These are phyloP conservation scores for Penstemon eatonii DNA, from an alignment of 257 asterid species.

Conservation along the genomic window DNA sequence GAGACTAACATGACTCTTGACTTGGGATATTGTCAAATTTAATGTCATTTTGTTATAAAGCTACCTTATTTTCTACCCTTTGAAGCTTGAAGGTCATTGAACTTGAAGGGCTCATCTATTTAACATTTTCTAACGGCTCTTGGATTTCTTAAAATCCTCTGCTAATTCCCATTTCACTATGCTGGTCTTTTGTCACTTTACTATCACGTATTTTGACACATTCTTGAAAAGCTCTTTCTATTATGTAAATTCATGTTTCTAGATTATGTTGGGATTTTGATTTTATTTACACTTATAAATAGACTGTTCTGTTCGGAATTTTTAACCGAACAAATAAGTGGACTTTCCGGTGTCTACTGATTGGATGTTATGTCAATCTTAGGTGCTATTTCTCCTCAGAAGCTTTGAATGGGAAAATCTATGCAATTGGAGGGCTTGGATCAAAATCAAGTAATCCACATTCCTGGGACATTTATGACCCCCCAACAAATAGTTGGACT, in stretches of 20 bases:
- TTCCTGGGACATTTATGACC: conserved; percentile 65
- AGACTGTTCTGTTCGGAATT: not conserved
- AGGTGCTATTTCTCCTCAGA: conserved; percentile 75
- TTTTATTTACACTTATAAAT: not conserved
- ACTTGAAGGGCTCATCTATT: not conserved
- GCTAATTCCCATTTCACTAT: not conserved
- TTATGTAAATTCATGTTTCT: not conserved
- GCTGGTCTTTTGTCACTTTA: conserved; percentile 4
- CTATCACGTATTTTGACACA: not conserved
- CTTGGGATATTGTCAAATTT: not conserved
- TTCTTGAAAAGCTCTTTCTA: not conserved
- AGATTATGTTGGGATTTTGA: not conserved
- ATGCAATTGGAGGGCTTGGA: conserved; percentile 75
- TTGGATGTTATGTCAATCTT: conserved; percentile 20
- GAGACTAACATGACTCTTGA: not conserved
- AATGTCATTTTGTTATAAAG: not conserved
- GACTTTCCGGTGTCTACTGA: conserved; percentile 21
- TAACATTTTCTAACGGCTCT: conserved; percentile 6
- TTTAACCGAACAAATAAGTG: not conserved
- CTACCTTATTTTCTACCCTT: not conserved
- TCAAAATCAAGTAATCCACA: conserved; percentile 49
- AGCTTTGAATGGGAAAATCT: conserved; percentile 58
- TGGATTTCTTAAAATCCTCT: not conserved
- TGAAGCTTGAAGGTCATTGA: conserved; percentile 13
- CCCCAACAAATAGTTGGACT: conserved; percentile 50